Percentiles rank a stretch among this genome's conserved stretches.
phyloP scores from a whole-genome alignment of 2,329 filamentous ascomycete genomes.

The Monosporascus sp. region DNA sequence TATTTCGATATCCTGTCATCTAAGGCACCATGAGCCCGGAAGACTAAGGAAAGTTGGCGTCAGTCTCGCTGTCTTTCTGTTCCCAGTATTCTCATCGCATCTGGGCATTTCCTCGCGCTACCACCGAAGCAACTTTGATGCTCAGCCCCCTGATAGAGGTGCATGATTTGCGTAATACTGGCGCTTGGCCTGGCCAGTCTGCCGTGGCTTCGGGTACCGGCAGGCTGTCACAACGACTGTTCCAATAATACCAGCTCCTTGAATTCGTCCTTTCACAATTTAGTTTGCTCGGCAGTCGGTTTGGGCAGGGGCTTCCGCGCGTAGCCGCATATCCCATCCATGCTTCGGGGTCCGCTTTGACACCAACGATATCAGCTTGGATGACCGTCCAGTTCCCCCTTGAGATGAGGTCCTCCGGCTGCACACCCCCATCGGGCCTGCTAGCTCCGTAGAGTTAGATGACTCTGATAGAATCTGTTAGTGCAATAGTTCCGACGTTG shows the following conservation, averaged over 20 bases:
- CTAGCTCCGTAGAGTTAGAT: slow-evolving; percentile 56
- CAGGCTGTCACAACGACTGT: slow-evolving; percentile 36
- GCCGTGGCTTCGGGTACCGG: slow-evolving; percentile 9
- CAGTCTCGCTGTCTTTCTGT: background rate
- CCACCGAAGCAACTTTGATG: too few species aligned
- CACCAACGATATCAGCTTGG: slow-evolving; percentile 64
- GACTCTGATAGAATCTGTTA: slow-evolving; percentile 58
- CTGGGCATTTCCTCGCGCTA: too few species aligned
- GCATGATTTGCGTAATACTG: too few species aligned
- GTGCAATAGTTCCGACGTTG: slow-evolving; percentile 67
- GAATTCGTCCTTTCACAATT: slow-evolving; percentile 52
- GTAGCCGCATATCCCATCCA: slow-evolving; percentile 61
- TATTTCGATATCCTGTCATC: background rate
- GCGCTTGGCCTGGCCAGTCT: background rate
- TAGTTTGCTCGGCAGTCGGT: slow-evolving; percentile 43
- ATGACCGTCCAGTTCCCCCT: slow-evolving; percentile 71
- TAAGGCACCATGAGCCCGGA: background rate
- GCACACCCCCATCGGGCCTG: slow-evolving; percentile 53
- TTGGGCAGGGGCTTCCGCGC: slow-evolving; percentile 45
- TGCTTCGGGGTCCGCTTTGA: slow-evolving; percentile 62
- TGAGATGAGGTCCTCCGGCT: slow-evolving; percentile 60
- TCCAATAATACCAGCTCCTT: slow-evolving; percentile 47
- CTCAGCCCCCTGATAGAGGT: too few species aligned
- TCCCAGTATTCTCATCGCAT: background rate
- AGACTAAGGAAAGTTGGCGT: background rate